Base-by-base conservation (phyloP, 805 yeast species). In the Wickerhamiella musiphila region DNA sequence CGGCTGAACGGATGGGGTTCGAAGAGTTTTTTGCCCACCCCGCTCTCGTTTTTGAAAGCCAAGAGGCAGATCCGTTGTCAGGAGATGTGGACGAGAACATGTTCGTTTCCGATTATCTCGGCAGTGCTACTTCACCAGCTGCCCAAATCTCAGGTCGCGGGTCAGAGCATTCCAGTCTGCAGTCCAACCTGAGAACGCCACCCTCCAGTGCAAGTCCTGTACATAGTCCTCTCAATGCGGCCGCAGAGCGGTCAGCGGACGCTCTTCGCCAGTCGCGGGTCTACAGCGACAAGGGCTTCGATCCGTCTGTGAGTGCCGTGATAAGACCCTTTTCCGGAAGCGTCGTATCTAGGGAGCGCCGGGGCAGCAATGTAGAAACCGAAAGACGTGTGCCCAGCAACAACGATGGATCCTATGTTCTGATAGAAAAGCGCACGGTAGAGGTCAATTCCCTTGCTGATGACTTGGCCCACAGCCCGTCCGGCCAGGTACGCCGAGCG, bases 381-480 rank as follows among this genome's bases (percentile, higher is more conserved):
- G 28, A n/a, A 6, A 4, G n/a, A 5, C 19, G 28, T 6, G 4
- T 4, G 8, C 11, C 6, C 20, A n/a, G 24, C 16, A 4, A 8
- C 17, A 11, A 17, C 23, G 30, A 28, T 18, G 30, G 30, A 6
- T 18, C 83, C 47, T 86, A 86, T 45, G 96, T 86, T 21, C 93
- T 86, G 24, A 84, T 86, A 18, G 96, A 86, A 52, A 90, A 86
- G 52, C 68, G 93, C 31, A 81, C 90, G 0, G 95, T 86, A 3
- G 96, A 90, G 50, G 93, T 86, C 6, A 86, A 86, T 57, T 86
- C 93, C 2, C 62, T 90, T 35, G 98, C 98, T 3, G 96, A 86
- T 53, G 94, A 84, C 51, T 58, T 86, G 32, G 84, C 81, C 11
- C 53, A 36, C 28, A 47, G 50, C 12, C 46, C 49, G 5, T 28